phyloP scores from a whole-genome alignment of 2,329 filamentous ascomycete species.

The Aureobasidium sp. region DNA sequence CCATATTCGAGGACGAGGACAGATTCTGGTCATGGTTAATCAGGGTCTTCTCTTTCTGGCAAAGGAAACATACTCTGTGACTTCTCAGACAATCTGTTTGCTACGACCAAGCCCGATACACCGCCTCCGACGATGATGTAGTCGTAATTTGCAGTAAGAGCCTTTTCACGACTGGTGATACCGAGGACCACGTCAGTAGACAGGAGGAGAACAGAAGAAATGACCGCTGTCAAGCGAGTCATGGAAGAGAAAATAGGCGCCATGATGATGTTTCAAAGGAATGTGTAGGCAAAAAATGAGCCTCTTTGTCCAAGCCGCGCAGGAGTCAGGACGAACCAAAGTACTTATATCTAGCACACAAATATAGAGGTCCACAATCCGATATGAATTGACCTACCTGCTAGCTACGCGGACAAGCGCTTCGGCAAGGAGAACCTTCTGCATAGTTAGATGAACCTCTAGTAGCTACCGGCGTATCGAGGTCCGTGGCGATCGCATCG shows the following conservation, averaged over 20 bases:
- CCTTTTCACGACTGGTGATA: neutral
- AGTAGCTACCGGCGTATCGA: neutral
- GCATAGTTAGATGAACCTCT: neutral
- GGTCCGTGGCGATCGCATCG: neutral
- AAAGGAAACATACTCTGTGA: slow-evolving; percentile 14
- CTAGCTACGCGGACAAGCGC: neutral
- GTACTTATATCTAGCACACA: neutral
- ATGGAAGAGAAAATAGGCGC: neutral
- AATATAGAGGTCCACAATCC: neutral
- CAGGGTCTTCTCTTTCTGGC: neutral
- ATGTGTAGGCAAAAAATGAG: neutral
- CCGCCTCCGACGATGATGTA: slow-evolving; percentile 34
- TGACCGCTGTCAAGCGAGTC: neutral
- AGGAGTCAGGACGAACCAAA: neutral
- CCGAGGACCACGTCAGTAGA: neutral
- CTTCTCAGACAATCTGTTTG: slow-evolving; percentile 25
- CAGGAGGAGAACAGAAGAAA: neutral
- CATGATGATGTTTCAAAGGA: slow-evolving; percentile 1
- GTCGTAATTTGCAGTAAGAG: slow-evolving; percentile 21
- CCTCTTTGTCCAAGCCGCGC: neutral
- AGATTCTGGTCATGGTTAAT: slow-evolving; percentile 11
- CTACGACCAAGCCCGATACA: slow-evolving; percentile 29
- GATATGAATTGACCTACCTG: neutral
- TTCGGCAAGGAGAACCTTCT: neutral
- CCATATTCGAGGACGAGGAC: slow-evolving; percentile 16